phyloP scores from a whole-genome alignment of 352 stramenopile genomes.

The Phytophthora pseudosyringae region DNA sequence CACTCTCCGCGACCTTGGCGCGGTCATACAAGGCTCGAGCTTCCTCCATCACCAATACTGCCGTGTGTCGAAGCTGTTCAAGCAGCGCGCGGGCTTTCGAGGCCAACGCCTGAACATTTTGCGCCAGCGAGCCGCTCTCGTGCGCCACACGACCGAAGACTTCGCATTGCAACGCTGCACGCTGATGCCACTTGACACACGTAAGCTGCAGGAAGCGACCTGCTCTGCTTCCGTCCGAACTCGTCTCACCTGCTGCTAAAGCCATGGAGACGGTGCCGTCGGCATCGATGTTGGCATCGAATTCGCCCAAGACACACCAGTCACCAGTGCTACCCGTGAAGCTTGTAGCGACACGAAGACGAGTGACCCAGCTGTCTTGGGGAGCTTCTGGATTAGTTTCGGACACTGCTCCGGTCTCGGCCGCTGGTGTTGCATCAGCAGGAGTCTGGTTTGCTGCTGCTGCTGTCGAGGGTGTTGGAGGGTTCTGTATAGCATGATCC shows the following conservation, averaged over 20 bases:
- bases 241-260: constrained; percentile 25
- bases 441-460: constrained; percentile 3
- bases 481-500: constrained; percentile 52
- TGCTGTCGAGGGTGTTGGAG: neutral
- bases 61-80: constrained; percentile 57
- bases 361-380: constrained; percentile 64
- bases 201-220: constrained; percentile 72
- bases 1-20: constrained; percentile 73
- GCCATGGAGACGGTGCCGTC: constrained; percentile 39
- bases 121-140: constrained; percentile 56
- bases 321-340: constrained; percentile 54
- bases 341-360: constrained; percentile 62
- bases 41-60: constrained; percentile 66
- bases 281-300: constrained; percentile 61
- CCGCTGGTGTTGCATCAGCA: neutral
- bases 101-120: constrained; percentile 49
- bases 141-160: constrained; percentile 64
- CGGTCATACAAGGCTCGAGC: constrained; percentile 76
- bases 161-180: constrained; percentile 70
- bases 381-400: constrained; percentile 9
- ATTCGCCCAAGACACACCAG: constrained; percentile 67
- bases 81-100: constrained; percentile 51
- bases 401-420: neutral
- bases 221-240: constrained; percentile 30
- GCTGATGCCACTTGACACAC: constrained; percentile 67